phyloP scores from a whole-genome alignment of 169 alveolate genomes.

The Hammondia hammondi region DNA sequence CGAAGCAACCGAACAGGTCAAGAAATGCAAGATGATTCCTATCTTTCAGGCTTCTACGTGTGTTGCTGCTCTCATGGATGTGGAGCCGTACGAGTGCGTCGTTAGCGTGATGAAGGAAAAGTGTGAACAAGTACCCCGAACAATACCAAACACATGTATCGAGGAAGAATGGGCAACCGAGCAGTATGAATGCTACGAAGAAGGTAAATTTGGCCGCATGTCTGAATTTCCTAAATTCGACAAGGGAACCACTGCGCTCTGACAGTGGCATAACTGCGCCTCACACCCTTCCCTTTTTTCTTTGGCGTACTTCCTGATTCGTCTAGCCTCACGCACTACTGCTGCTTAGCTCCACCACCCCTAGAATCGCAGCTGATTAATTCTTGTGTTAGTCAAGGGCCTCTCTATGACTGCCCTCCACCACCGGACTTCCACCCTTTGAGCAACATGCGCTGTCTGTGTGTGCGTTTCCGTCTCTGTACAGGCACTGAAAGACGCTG shows the following conservation, averaged over 20 bases:
- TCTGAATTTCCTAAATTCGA: no score
- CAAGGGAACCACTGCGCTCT: no score
- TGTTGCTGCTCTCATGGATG: conserved; percentile 39
- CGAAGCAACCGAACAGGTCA: conserved; percentile 45
- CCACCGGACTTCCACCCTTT: no score
- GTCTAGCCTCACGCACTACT: no score
- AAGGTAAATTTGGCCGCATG: neutral
- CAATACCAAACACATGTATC: neutral
- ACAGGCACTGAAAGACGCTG: conserved; percentile 10
- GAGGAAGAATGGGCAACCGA: conserved; percentile 37
- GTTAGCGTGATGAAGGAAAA: conserved; percentile 33
- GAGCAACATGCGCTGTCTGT: no score
- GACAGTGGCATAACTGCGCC: no score
- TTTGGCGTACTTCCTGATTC: no score
- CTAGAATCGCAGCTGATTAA: no score
- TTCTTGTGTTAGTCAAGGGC: no score
- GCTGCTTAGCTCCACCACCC: no score
- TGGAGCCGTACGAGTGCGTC: conserved; percentile 38
- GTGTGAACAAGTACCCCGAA: conserved; percentile 22
- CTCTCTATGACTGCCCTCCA: no score
- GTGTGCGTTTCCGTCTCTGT: neutral
- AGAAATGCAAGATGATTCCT: conserved; percentile 21
- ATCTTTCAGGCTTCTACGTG: conserved; percentile 35
- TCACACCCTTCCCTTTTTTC: no score
- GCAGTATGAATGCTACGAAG: conserved; percentile 36